Percentiles rank a stretch among this genome's conserved stretches.
These are phyloP conservation scores for Xylariaceae sp. DNA, from an alignment of 2,329 filamentous ascomycete genomes.

Conservation along the genomic window DNA sequence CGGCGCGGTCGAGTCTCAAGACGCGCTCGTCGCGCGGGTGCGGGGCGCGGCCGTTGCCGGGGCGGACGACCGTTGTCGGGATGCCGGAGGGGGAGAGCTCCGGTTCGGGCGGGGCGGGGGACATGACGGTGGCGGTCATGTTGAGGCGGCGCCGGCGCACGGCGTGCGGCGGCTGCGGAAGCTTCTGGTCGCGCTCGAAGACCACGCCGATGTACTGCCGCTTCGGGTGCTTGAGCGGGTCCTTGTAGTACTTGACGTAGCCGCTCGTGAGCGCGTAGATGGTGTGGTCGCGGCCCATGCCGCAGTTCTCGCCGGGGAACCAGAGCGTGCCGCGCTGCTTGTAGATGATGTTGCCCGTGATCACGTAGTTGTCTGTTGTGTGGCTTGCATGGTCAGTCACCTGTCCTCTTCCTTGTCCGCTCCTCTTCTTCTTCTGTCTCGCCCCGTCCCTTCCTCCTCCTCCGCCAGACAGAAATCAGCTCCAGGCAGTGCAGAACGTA, in stretches of 20 bases:
- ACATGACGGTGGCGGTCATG: constrained; percentile 52
- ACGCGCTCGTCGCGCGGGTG: constrained; percentile 35
- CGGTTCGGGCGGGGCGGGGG: constrained; percentile 24
- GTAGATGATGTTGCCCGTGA: constrained; percentile 96
- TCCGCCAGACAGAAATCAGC: neutral
- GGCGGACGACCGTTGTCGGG: constrained; percentile 37
- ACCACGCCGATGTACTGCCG: constrained; percentile 92
- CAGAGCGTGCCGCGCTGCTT: constrained; percentile 90
- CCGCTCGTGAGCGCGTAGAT: constrained; percentile 80
- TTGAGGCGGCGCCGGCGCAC: constrained; percentile 68
- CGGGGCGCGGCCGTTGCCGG: constrained; percentile 19
- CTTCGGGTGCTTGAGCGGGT: constrained; percentile 73
- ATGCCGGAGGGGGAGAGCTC: constrained; percentile 43
- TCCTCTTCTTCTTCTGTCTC: too few relatives aligned
- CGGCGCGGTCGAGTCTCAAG: constrained; percentile 40
- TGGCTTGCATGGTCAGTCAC: neutral
- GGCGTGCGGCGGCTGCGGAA: constrained; percentile 70
- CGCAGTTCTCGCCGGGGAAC: constrained; percentile 92
- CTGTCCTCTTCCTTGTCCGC: too few relatives aligned
- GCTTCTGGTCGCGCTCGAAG: constrained; percentile 70
- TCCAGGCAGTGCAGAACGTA: constrained; percentile 33
- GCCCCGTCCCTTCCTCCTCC: neutral
- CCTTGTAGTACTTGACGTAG: constrained; percentile 95
- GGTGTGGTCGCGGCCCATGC: constrained; percentile 92
- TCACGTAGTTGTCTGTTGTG: constrained; percentile 72